phyloP scores from a whole-genome alignment of 805 yeast genomes.

The Candida hungchunana region DNA sequence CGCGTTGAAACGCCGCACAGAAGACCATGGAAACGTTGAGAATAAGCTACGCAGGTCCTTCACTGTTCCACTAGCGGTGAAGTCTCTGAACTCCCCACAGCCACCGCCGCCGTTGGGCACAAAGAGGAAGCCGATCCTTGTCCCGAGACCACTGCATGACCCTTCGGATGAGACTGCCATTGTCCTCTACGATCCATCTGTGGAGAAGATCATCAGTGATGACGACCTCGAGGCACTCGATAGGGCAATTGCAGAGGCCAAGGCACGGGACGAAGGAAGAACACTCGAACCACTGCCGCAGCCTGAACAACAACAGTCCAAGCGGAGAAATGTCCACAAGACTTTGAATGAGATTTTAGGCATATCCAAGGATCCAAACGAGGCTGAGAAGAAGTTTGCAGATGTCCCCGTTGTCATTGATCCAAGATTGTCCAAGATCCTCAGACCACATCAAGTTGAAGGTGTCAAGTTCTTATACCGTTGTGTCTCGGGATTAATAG shows the following conservation, averaged over 20 bases:
- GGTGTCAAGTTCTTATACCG: constrained; percentile 89
- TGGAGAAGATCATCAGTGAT: constrained; percentile 44
- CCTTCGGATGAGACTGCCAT: constrained; percentile 92
- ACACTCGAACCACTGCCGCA: constrained; percentile 12
- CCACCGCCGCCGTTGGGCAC: constrained; percentile 87
- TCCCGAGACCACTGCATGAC: constrained; percentile 94
- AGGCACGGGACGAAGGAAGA: constrained; percentile 27
- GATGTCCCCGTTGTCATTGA: constrained; percentile 96
- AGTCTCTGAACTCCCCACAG: constrained; percentile 19
- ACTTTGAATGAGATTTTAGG: constrained; percentile 81
- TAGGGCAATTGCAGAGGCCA: constrained; percentile 28
- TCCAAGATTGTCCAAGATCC: constrained; percentile 74
- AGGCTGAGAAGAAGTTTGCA: constrained; percentile 52
- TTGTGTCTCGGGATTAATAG: constrained; percentile 85
- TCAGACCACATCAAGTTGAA: constrained; percentile 94
- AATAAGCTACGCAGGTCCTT: constrained; percentile 45
- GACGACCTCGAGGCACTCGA: constrained; percentile 28
- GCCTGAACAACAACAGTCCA: constrained; percentile 20
- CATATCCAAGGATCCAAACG: constrained; percentile 48
- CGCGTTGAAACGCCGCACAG: constrained; percentile 51
- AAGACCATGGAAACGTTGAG: constrained; percentile 37
- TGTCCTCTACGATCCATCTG: constrained; percentile 91
- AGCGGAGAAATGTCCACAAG: constrained; percentile 48
- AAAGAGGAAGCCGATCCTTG: constrained; percentile 57
- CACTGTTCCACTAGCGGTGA: constrained; percentile 53